Base-by-base conservation (phyloP, 495 filamentous ascomycete genomes). In the Aspergillus ostianus region DNA sequence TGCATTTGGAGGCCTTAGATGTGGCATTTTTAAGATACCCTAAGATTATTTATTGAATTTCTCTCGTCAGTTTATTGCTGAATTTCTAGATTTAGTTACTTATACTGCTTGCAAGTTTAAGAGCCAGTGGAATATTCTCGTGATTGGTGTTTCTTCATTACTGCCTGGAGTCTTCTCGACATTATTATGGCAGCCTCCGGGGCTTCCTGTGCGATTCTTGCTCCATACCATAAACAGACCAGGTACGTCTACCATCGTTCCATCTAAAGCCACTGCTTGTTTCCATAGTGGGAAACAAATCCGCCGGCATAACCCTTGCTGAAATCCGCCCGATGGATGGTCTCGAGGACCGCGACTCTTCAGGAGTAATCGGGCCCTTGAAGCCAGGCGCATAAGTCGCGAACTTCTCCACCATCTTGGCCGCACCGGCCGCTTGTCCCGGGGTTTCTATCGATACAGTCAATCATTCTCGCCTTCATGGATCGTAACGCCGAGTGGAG, bases 251-350 rank as follows among this genome's bases (percentile, higher is more conserved):
- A 4, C 23, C 23, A 26, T 26, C 23, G 2, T 2, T 26, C 23
- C 23, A 13, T 41, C 12, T 47, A 55, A 15, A 55, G 21, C 53
- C 53, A 82, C 53, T 74, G 64, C 67, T 80, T 82, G 52, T 78
- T 81, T 4, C 81, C 80, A 60, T 68, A 61, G 27, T 85, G 82
- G 8, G 80, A 82, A 3, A 85, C 36, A 56, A 80, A 80, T 3
- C 68, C 62, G 0, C 83, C 83, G 3, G 69, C 78, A 58, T 77
- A 55, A 6, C 53, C 78, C 53, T 66, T 65, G 50, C 82, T 77
- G 17, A 84, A 68, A 55, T 73, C 84, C 26, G 74, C 63, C 9
- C 66, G 77, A 27, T 80, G 73, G 36, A 72, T 67, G 13, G 80
- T 68, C 12, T 65, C 61, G 59, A 65, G 56, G 6, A 81, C 53